Evolutionary conservation across 2,329 filamentous ascomycete species (phyloP), one percentile per base, ranked within the genome.

Genomic region (Fusarium sp.): DNA sequence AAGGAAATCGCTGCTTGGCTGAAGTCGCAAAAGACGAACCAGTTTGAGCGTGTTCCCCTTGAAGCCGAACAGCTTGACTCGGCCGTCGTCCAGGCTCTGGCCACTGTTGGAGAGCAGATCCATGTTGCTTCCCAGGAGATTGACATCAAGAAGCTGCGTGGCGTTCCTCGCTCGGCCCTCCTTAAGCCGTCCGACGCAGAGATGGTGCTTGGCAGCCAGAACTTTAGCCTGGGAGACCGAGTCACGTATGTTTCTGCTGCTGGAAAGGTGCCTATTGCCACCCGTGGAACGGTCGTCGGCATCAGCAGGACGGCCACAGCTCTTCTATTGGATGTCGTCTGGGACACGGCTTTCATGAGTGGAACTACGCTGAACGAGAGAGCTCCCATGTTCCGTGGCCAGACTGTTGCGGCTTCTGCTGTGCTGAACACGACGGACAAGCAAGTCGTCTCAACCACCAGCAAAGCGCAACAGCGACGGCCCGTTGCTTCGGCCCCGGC

Each of bases 1-100:
- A 98, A 98, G 85, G 97, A 98, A 81, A 98, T 99, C 71, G 93
- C 91, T 30, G 90, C 92, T 37, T 99, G 96, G 96, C 88, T 99
- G 60, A 99, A 98, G 86, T 91, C 91, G 47, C 90, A 97, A 56
- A 94, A 98, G 82, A 94, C 94, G 1, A 97, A 95, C 88, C 94
- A 92, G 75, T 97, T 99, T 76, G 96, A 98, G 83, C 92, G 92
- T 74, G 97, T 99, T n/a, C 96, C 97, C 25, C 89, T 99, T 15
- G 97, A 99, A 78, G 97, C 97, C 1, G 94, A 98, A 81, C 97
- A 99, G 82, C 91, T 99, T 6, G 97, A 99, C 82, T 98, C 95
- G 0, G 93, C 95, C 69, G 90, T 95, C 15, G 97, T 98, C 72
- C 92, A 92, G 86, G 85, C 90, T 63, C 93, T 99, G 66, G 95